Base-by-base conservation (phyloP, 306 rosid species). In the Cucumis sativus region DNA sequence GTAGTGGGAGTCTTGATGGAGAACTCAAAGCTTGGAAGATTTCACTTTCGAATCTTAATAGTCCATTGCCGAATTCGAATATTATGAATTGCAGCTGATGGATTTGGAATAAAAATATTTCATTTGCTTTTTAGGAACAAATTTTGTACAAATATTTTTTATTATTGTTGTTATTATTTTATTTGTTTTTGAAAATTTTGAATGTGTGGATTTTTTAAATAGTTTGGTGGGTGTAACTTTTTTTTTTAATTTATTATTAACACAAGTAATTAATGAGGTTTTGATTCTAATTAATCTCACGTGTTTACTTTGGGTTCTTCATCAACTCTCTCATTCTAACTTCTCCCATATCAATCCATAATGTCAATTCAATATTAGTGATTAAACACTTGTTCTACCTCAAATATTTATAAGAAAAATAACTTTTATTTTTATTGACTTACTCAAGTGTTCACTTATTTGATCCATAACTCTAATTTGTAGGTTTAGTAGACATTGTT, bases 1-100 rank as follows among this genome's bases (percentile, higher is more conserved):
- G 87, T 45, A 91, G 96, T 74, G 98, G 98, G 7, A 87, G 93
- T 2, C 88, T 95, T 5, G 97, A 95, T 10, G 98, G 98, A 2
- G 92, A 89, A 65, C 85, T 88, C 3, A 95, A 86, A 90, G 91
- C 81, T 69, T 95, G 98, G 98, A 83, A 83, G 74, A 84, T 95
- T 28, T 83, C 88, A 6, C 56, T 85, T 43, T 56, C 70, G 6
- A 75, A 54, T 7, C 20, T 1, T 6, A 57, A 78, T 23, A 14
- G 70, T 58, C 69, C 69, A 25, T 74, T 7, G 23, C 33, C 55
- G 1, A 60, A 60, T 28, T 60, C 79, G 3, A 76, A 76, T 77
- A 23, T 52, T 25, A 72, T 17, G 54, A 62, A 62, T 1, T 64
- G 75, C 52, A 77, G 74, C 6, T 66, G 4, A 39, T 65, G 52